Percentiles rank a stretch among this genome's conserved stretches.
Evolutionary conservation across 148 eudicot species (phyloP).

Genomic region (Nyssa sinensis): DNA sequence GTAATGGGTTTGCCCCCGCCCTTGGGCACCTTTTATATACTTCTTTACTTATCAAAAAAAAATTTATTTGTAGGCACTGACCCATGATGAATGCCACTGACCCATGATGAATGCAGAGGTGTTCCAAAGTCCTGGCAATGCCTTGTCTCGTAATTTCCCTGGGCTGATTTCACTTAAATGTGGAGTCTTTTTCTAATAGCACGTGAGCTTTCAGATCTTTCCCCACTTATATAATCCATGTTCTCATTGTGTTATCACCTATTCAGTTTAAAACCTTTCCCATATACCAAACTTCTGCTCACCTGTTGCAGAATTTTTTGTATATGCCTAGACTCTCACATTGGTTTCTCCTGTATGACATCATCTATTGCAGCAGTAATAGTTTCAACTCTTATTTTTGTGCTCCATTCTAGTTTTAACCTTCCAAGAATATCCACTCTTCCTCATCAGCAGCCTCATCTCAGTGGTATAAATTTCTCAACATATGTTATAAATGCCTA

Average conservation of each 20-base stretch:
- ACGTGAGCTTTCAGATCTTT: not conserved
- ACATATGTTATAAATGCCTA: not conserved
- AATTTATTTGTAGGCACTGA: not conserved
- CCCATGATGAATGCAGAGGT: not conserved
- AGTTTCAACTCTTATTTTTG: not conserved
- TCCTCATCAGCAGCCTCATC: not conserved
- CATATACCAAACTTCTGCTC: not conserved
- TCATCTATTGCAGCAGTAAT: no score
- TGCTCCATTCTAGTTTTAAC: not conserved
- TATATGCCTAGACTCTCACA: not conserved
- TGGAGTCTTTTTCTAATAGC: not conserved
- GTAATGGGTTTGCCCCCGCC: no score
- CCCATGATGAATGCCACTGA: not conserved
- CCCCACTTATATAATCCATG: not conserved
- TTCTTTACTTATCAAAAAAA: no score
- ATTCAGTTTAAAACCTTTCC: not conserved
- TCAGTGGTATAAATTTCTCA: no score
- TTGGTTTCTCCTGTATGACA: not conserved
- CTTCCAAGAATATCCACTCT: not conserved
- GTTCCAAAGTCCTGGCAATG: not conserved
- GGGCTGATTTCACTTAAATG: not conserved
- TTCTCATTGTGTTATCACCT: not conserved
- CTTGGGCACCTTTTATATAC: no score
- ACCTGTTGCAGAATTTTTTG: not conserved
- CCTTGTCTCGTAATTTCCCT: not conserved